A percentile compares a stretch with the other conserved stretches of the same genome.
These are phyloP conservation scores for Lecanosticta acicola DNA, from an alignment of 2,329 filamentous ascomycete genomes.

Conservation along the genomic window DNA sequence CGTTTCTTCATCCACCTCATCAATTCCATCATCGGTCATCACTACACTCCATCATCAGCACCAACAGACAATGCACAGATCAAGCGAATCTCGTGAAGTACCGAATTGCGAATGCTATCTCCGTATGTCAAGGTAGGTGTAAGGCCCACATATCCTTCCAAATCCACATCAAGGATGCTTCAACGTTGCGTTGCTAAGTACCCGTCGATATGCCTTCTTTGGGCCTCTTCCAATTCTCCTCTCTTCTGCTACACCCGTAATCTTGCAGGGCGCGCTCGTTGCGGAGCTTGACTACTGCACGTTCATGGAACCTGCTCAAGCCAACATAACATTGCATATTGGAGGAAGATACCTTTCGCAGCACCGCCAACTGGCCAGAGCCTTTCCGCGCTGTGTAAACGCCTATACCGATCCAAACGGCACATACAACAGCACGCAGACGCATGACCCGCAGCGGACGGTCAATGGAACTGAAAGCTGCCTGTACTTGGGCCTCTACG, in stretches of 20 bases:
- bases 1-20: too few species aligned
- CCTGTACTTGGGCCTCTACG: slow-evolving; percentile 49
- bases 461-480: slow-evolving; percentile 36
- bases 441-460: slow-evolving; percentile 27
- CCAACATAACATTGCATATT: slow-evolving; percentile 18
- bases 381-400: slow-evolving; percentile 57
- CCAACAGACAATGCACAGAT: too few species aligned
- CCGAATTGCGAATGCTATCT: too few species aligned
- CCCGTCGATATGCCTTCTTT: too few species aligned
- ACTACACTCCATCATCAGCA: too few species aligned
- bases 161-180: too few species aligned
- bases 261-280: slow-evolving; percentile 5
- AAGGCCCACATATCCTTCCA: too few species aligned
- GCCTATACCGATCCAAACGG: slow-evolving; percentile 44
- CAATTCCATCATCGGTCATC: too few species aligned
- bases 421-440: slow-evolving; percentile 52
- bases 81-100: too few species aligned
- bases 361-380: slow-evolving; percentile 50
- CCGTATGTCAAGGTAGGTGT: too few species aligned
- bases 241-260: not conserved
- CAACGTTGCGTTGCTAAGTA: too few species aligned
- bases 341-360: slow-evolving; percentile 53
- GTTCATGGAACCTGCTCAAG: slow-evolving; percentile 20
- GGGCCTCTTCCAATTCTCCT: too few species aligned
- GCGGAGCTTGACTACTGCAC: slow-evolving; percentile 20